Percentiles rank a stretch among this genome's conserved stretches.
phyloP scores from a whole-genome alignment of 179 eudicot species.

The Gypsophila paniculata region DNA sequence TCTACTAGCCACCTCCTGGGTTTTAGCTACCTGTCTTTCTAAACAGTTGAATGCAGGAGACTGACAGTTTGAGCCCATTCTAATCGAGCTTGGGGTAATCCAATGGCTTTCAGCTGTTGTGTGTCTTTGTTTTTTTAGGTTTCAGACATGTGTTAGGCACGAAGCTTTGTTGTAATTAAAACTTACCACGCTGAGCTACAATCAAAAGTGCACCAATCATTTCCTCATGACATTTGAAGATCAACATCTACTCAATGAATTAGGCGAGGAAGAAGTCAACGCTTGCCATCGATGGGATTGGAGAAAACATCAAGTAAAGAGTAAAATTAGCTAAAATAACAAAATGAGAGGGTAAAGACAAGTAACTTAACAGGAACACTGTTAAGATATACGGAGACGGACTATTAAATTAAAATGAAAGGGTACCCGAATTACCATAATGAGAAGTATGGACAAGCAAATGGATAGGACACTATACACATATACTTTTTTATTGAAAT shows the following conservation, averaged over 20 bases:
- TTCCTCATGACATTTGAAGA: background rate
- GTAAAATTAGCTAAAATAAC: too few species aligned
- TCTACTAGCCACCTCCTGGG: too few species aligned
- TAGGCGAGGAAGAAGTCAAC: slow-evolving; percentile 4
- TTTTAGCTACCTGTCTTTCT: too few species aligned
- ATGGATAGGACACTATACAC: too few species aligned
- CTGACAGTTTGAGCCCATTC: too few species aligned
- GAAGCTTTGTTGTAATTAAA: background rate
- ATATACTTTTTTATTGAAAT: background rate
- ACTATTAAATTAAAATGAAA: background rate
- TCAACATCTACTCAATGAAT: background rate
- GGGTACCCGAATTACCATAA: too few species aligned
- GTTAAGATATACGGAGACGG: too few species aligned
- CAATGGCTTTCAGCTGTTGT: background rate
- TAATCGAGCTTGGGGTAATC: background rate
- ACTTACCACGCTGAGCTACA: background rate
- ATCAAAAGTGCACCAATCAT: background rate
- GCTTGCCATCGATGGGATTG: background rate
- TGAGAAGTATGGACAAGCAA: too few species aligned
- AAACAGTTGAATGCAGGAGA: too few species aligned
- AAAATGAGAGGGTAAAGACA: too few species aligned
- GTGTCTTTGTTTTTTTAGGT: background rate
- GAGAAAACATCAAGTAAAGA: background rate
- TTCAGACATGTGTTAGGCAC: background rate
- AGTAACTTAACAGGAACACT: too few species aligned